Evolutionary conservation across 345 rosid species (phyloP), one percentile per base, ranked within the genome.

Genomic region (Passiflora organensis): DNA sequence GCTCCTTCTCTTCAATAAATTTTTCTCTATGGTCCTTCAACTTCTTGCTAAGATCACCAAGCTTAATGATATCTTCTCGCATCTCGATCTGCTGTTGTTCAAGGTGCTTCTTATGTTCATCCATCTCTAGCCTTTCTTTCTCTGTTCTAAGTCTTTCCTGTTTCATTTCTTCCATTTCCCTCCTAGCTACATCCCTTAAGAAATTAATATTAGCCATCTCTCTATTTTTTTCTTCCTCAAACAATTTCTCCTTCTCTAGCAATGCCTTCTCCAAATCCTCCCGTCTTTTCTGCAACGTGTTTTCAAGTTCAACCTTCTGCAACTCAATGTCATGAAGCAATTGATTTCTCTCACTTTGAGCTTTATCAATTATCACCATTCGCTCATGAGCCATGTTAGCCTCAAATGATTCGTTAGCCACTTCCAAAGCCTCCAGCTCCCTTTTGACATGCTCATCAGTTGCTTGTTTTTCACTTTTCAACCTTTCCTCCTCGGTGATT

Each of bases 141-240:
- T 75, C 83, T 57, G 84, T 58, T 58, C 78, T 70, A 14, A 53
- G 45, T 61, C 97, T 78, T 63, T 84, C 95, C 32, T 47, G 67
- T 74, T 80, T 84, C 89, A 80, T 23, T 18, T 93, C 99, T 23
- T 80, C 81, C 96, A 89, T 93, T 71, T 86, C 96, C 66, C 83
- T 84, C 66, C 84, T 79, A 48, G 91, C 89, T 58, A 85, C 65
- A 34, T 85, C 97, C 68, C 96, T 83, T 56, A 82, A 59, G 81
- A 77, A 76, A 51, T 76, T 84, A 36, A 89, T 80, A 63, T 89
- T 93, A 58, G 69, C 70, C 51, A 84, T 17, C 63, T 85, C 96
- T 65, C 79, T 79, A 77, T 82, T 89, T 48, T 72, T 93, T 74
- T 89, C 95, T 69, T 89, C 96, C 59, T 86, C 97, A 60, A 93